A percentile compares a stretch with the other conserved stretches of the same genome.
These are phyloP conservation scores for Adansonia grandidieri DNA, from an alignment of 441 rosid species.

Conservation along the genomic window DNA sequence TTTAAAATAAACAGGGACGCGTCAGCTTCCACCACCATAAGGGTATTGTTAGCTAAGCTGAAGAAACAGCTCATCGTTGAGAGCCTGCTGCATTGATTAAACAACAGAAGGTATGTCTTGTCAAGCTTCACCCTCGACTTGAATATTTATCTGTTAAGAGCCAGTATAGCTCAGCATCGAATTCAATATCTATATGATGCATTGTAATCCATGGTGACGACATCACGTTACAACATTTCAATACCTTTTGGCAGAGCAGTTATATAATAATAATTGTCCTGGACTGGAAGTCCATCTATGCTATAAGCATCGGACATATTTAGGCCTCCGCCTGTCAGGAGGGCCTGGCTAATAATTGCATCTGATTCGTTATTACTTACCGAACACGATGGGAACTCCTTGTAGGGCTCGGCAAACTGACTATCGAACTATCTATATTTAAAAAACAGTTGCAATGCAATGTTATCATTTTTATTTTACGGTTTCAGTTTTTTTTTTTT, in stretches of 20 bases:
- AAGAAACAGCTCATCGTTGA: slow-evolving; percentile 52
- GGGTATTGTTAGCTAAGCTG: slow-evolving; percentile 40
- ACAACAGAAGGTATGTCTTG: slow-evolving; percentile 61
- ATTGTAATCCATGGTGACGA: no score
- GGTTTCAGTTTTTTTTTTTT: no score
- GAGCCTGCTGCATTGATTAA: slow-evolving; percentile 66
- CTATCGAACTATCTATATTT: no score
- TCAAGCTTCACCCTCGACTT: slow-evolving; percentile 67
- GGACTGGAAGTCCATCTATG: slow-evolving; percentile 57
- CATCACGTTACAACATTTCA: no score
- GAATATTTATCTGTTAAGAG: slow-evolving; percentile 45
- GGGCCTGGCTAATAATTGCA: no score
- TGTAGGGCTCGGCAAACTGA: slow-evolving; percentile 46
- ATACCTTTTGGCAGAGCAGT: slow-evolving; percentile 50
- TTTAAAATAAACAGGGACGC: slow-evolving; percentile 57
- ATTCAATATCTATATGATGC: not conserved
- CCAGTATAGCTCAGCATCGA: no score
- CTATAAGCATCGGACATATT: slow-evolving; percentile 57
- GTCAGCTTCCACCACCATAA: slow-evolving; percentile 64
- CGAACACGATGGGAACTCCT: slow-evolving; percentile 55
- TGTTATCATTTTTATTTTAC: no score
- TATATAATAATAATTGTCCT: slow-evolving; percentile 34
- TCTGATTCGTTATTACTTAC: slow-evolving; percentile 28
- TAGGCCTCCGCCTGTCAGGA: slow-evolving; percentile 60
- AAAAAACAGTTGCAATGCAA: no score